Percentiles rank a stretch among this genome's conserved stretches.
Evolutionary conservation across 805 yeast species (phyloP).

Genomic region (Wickerhamiella parazyma): DNA sequence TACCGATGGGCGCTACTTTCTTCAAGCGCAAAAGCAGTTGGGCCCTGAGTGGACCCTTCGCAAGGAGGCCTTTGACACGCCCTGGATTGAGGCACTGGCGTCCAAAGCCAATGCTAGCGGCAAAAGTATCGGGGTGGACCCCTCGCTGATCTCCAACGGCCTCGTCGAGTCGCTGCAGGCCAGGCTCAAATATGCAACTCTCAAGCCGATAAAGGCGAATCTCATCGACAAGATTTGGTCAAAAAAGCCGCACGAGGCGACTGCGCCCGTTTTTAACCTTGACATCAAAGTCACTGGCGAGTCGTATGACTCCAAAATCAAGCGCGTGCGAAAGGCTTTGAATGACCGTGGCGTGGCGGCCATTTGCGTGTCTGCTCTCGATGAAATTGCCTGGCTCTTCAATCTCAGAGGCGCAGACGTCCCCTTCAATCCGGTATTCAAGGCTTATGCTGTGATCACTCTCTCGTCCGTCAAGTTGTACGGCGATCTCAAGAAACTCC

Average conservation of each 20-base stretch:
- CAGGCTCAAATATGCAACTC: conserved; percentile 25
- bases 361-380: conserved; percentile 57
- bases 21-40: conserved; percentile 77
- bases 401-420: conserved; percentile 77
- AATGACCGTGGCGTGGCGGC: conserved; percentile 25
- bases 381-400: conserved; percentile 84
- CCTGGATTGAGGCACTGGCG: conserved; percentile 73
- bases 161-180: conserved; percentile 23
- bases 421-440: conserved; percentile 76
- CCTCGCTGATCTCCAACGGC: conserved; percentile 49
- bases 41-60: conserved; percentile 68
- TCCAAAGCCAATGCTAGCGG: conserved; percentile 36
- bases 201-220: conserved; percentile 45
- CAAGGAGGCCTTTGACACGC: conserved; percentile 58
- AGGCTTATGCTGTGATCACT: conserved; percentile 47
- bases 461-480: conserved; percentile 34
- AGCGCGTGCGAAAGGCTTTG: conserved; percentile 27
- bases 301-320: conserved; percentile 42
- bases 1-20: conserved; percentile 89
- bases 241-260: conserved; percentile 50
- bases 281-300: conserved; percentile 52
- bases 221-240: conserved; percentile 68
- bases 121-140: conserved; percentile 66
- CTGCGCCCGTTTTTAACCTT: conserved; percentile 38
- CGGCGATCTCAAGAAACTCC: conserved; percentile 36